Evolutionary conservation across 345 rosid genomes (phyloP), one percentile per base, ranked within the genome.

Genomic region (Arabidopsis suecica): DNA sequence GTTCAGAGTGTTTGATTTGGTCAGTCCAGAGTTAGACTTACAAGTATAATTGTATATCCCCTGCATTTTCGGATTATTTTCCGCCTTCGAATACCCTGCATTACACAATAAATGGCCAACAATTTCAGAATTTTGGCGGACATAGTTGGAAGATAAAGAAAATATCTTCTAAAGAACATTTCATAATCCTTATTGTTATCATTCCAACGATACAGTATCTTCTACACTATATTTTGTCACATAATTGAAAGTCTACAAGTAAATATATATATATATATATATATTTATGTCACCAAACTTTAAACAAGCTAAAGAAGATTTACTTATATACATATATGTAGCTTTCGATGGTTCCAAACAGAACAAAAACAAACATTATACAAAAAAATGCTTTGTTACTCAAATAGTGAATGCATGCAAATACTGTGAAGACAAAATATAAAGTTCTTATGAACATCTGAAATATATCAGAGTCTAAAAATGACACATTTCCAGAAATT

Each of bases 1-100:
- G 48, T 42, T 50, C n/a, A 50, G 18, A 44, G 41, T 65, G 14
- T 33, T 63, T 54, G 61, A 12, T 14, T 34, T 44, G 14, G 44
- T 71, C 67, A 10, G 11, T 57, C 45, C 6, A 44, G 55, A 6
- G 34, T 33, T 30, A 53, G 5, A 56, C 33, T 13, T 25, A 4
- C 33, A 42, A 42, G 13, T 28, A 45, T 33, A 34, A 42, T 51
- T 23, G 49, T 3, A 33, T 1, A 13, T 59, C n/a, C 57, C 74
- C 56, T 58, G 41, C 53, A 55, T 55, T 7, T 28, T 6, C 3
- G 25, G 65, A 69, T 33, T 47, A n/a, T 33, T 16, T 5, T 36
- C 28, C 36, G 44, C 42, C 22, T 69, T 22, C 0, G 9, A 42
- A 9, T 45, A 70, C 20, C 20, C 66, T 59, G 66, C 45, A 58